Evolutionary conservation across 2,329 filamentous ascomycete genomes (phyloP).

Genomic region (Cladobotryum protrusum): DNA sequence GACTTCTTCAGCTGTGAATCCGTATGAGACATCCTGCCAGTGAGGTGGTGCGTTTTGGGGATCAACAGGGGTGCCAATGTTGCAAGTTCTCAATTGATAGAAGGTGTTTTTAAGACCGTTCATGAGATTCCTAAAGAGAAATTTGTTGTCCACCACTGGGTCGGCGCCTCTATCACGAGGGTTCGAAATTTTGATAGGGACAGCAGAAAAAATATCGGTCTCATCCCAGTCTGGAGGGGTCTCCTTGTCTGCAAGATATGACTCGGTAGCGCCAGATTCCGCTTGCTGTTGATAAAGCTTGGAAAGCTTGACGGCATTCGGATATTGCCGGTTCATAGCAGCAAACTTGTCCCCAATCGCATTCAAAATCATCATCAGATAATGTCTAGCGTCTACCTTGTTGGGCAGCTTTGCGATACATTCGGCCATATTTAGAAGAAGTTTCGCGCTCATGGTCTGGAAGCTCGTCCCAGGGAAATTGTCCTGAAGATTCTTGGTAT

Average conservation of each 20-base stretch:
- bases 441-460: constrained; percentile 98
- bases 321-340: constrained; percentile 93
- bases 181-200: constrained; percentile 92
- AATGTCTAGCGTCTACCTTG: constrained; percentile 90
- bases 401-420: constrained; percentile 91
- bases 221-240: constrained; percentile 90
- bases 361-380: constrained; percentile 93
- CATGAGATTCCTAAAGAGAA: constrained; percentile 93
- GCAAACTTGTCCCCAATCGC: constrained; percentile 98
- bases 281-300: constrained; percentile 68
- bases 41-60: constrained; percentile 73
- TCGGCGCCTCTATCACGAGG: constrained; percentile 83
- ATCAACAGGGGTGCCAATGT: constrained; percentile 68
- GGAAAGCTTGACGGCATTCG: constrained; percentile 90
- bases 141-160: constrained; percentile 94
- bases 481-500: constrained; percentile 92
- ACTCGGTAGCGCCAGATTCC: constrained; percentile 57
- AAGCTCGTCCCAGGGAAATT: constrained; percentile 97
- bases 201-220: constrained; percentile 93
- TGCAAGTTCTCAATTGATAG: constrained; percentile 88
- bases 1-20: constrained; percentile 95
- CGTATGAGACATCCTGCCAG: constrained; percentile 93
- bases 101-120: constrained; percentile 95
- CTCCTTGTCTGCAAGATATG: constrained; percentile 78
- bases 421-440: constrained; percentile 96